These are phyloP conservation scores for Tricladium varicosporioides DNA, from an alignment of 2,329 filamentous ascomycete species.

Conservation along the genomic window DNA sequence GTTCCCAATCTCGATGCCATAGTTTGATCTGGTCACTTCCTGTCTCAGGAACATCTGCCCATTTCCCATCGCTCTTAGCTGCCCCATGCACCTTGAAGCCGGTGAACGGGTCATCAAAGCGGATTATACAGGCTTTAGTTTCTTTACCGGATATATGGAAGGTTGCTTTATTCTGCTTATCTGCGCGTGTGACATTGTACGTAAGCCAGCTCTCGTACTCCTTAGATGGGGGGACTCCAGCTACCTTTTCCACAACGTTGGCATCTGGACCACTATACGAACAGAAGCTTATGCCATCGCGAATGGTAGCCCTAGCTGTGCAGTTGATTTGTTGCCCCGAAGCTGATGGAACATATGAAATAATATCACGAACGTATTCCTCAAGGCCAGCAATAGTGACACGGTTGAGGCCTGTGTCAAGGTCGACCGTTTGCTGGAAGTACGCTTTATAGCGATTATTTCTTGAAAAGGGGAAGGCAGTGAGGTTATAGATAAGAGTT, in stretches of 20 bases:
- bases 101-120: slow-evolving; percentile 66
- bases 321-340: slow-evolving; percentile 60
- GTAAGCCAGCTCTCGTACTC: slow-evolving; percentile 60
- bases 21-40: slow-evolving; percentile 70
- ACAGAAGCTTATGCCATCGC: slow-evolving; percentile 61
- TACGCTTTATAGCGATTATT: slow-evolving; percentile 80
- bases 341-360: slow-evolving; percentile 69
- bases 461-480: slow-evolving; percentile 83
- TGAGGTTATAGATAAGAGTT: slow-evolving; percentile 81
- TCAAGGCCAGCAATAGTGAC: slow-evolving; percentile 69
- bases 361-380: slow-evolving; percentile 64
- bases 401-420: slow-evolving; percentile 68
- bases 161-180: slow-evolving; percentile 49
- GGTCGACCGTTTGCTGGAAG: slow-evolving; percentile 78
- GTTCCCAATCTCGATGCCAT: slow-evolving; percentile 79
- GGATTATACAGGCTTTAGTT: slow-evolving; percentile 74
- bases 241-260: slow-evolving; percentile 52
- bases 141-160: slow-evolving; percentile 70
- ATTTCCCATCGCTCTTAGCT: slow-evolving; percentile 58
- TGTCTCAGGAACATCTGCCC: slow-evolving; percentile 55
- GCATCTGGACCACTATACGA: slow-evolving; percentile 69
- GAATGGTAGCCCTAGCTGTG: slow-evolving; percentile 37
- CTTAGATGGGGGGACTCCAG: slow-evolving; percentile 41
- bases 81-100: slow-evolving; percentile 63
- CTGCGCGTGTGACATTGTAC: slow-evolving; percentile 54